phyloP scores from a whole-genome alignment of 805 yeast species.

The Candida takata region DNA sequence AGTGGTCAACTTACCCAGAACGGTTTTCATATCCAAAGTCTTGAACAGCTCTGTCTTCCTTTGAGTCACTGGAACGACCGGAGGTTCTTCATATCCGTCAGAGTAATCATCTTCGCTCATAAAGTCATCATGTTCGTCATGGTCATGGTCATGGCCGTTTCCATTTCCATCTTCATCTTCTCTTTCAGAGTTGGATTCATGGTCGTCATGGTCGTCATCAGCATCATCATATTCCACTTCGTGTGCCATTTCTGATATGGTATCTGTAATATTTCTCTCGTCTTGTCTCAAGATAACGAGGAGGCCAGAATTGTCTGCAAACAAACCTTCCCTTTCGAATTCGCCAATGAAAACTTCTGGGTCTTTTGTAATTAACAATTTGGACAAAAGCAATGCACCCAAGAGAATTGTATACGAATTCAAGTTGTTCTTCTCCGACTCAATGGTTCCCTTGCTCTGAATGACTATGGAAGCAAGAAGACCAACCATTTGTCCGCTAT shows the following conservation, averaged over 20 bases:
- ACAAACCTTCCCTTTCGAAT: constrained; percentile 69
- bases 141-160: constrained; percentile 20
- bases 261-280: constrained; percentile 4
- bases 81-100: background rate
- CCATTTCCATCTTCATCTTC: constrained; percentile 13
- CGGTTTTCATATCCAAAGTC: constrained; percentile 1
- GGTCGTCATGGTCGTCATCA: constrained; percentile 12
- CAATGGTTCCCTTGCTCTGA: constrained; percentile 36
- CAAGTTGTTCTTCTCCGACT: constrained; percentile 14
- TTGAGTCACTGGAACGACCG: no score
- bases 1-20: constrained; percentile 9
- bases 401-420: constrained; percentile 35
- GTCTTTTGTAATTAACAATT: constrained; percentile 35
- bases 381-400: constrained; percentile 45
- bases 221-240: constrained; percentile 24
- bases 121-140: constrained; percentile 8
- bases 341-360: constrained; percentile 37
- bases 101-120: constrained; percentile 5
- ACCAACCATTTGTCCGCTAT: constrained; percentile 34
- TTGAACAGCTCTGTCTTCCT: constrained; percentile 5
- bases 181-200: constrained; percentile 7
- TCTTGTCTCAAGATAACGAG: constrained; percentile 22
- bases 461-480: constrained; percentile 55
- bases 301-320: constrained; percentile 40
- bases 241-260: constrained; percentile 8